phyloP scores from a whole-genome alignment of 2,329 filamentous ascomycete genomes.

The Colletotrichum kahawae region DNA sequence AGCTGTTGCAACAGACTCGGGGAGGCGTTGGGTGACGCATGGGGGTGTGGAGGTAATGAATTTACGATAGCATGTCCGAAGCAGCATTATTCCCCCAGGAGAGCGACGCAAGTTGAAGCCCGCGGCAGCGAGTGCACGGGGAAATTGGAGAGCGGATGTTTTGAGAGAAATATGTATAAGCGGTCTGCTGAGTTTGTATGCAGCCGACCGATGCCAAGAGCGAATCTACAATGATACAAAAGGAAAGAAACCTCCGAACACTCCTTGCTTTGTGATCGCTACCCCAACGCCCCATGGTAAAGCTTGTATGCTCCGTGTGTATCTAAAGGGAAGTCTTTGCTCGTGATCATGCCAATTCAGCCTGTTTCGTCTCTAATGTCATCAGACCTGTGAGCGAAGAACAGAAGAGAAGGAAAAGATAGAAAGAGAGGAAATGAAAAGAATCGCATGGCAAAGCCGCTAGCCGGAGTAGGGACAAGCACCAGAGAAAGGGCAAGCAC shows the following conservation, averaged over 20 bases:
- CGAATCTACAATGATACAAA: not conserved
- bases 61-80: constrained; percentile 17
- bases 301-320: not conserved
- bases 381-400: not conserved
- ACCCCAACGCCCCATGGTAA: not conserved
- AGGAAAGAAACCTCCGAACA: not conserved
- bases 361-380: not conserved
- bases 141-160: not conserved
- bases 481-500: constrained; percentile 17
- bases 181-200: not conserved
- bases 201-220: not conserved
- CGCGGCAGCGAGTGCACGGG: not conserved
- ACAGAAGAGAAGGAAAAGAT: not conserved
- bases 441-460: not conserved
- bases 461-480: not conserved
- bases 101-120: not conserved
- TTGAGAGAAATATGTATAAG: not conserved
- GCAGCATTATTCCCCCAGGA: not conserved
- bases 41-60: constrained; percentile 13
- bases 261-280: not conserved
- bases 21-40: not conserved
- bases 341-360: not conserved
- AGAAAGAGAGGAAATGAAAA: not conserved
- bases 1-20: not conserved
- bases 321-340: not conserved